Evolutionary conservation across 2,329 filamentous ascomycete genomes (phyloP).

Genomic region (Sporothrix schenckii): DNA sequence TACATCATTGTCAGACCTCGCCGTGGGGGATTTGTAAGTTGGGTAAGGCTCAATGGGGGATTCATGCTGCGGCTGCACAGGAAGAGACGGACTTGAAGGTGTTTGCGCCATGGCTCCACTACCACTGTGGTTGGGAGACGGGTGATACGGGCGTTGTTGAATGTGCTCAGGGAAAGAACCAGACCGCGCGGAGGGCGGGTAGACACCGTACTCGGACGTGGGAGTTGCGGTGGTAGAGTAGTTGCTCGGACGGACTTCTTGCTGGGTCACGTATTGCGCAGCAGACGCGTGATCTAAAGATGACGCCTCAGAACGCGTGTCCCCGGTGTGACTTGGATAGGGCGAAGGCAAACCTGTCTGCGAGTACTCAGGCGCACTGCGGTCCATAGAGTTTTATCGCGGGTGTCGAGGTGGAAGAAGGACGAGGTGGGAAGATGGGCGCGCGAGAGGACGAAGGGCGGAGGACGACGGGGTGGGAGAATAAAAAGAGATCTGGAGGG

Average conservation of each 20-base stretch:
- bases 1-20: conserved; percentile 95
- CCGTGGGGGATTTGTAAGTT: conserved; percentile 53
- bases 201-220: conserved; percentile 84
- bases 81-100: conserved; percentile 89
- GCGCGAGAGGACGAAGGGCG: not conserved
- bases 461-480: not conserved
- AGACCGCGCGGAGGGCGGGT: conserved; percentile 74
- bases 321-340: conserved; percentile 66
- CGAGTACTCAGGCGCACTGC: conserved; percentile 73
- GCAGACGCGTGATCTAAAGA: conserved; percentile 89
- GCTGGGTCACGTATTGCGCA: conserved; percentile 83
- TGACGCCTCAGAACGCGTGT: conserved; percentile 81
- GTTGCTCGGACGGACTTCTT: conserved; percentile 70
- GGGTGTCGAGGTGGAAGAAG: conserved; percentile 35
- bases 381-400: conserved; percentile 55
- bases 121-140: conserved; percentile 71
- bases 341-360: conserved; percentile 84
- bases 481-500: conserved; percentile 20
- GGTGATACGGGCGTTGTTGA: conserved; percentile 81
- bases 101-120: conserved; percentile 90
- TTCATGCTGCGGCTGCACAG: conserved; percentile 73
- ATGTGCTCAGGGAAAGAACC: conserved; percentile 86
- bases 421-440: conserved; percentile 28
- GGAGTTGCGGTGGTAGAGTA: conserved; percentile 80
- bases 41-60: conserved; percentile 69